Conservation (phyloP, 306 rosid genomes). For the Vigna hirtella region DNA sequence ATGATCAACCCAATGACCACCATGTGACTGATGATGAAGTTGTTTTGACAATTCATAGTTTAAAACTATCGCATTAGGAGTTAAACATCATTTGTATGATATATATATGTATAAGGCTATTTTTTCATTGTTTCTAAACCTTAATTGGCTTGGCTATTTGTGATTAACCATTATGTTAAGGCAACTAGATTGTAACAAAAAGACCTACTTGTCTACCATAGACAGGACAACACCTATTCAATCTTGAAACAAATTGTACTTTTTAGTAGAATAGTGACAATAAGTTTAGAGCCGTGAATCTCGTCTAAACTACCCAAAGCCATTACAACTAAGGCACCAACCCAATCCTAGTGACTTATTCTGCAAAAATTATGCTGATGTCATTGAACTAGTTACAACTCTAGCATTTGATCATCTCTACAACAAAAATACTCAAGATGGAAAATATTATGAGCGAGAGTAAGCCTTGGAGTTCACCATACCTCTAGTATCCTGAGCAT, state of each 20-base stretch:
- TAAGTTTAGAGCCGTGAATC: not conserved
- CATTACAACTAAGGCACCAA: not conserved
- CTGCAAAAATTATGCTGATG: not conserved
- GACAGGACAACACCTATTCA: conserved; percentile 4
- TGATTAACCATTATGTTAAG: not conserved
- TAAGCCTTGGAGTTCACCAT: conserved; percentile 40
- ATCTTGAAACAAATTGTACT: conserved; percentile 13
- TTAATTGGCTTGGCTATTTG: not conserved
- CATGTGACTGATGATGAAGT: not conserved
- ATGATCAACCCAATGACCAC: not conserved
- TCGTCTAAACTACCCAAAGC: not conserved
- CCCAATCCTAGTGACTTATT: not conserved
- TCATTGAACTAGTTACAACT: conserved; percentile 27
- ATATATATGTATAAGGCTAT: not conserved
- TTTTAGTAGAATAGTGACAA: not conserved
- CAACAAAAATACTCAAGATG: conserved; percentile 32
- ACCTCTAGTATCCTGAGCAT: conserved; percentile 70
- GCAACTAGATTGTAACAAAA: conserved; percentile 25
- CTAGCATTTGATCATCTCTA: conserved; percentile 15
- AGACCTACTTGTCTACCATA: conserved; percentile 14
- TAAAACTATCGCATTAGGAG: not conserved
- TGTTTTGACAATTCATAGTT: not conserved
- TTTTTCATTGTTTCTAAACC: not conserved
- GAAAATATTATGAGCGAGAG: conserved; percentile 27
- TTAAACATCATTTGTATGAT: not conserved